Evolutionary conservation across 2,329 filamentous ascomycete species (phyloP).

Genomic region (Tolypocladium album): DNA sequence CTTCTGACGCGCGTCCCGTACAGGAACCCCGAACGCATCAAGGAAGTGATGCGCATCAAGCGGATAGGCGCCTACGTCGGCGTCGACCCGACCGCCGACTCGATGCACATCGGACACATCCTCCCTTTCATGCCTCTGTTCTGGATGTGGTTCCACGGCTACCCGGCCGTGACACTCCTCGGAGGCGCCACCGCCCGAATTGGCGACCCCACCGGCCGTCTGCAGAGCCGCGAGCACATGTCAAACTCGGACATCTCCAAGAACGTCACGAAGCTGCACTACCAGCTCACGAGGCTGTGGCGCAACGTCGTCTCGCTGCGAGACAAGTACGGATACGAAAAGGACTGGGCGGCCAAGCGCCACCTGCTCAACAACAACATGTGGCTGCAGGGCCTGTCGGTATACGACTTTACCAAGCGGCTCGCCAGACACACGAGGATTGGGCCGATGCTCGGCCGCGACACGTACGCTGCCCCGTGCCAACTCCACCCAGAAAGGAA

Average conservation of each 20-base stretch:
- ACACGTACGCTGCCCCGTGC: conserved; percentile 54
- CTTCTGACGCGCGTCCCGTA: conserved; percentile 1
- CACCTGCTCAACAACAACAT: conserved; percentile 69
- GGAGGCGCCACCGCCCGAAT: conserved; percentile 69
- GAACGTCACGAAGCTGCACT: conserved; percentile 59
- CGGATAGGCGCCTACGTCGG: conserved; percentile 69
- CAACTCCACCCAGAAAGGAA: neutral
- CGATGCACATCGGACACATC: conserved; percentile 71
- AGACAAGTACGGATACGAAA: conserved; percentile 51
- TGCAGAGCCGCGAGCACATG: conserved; percentile 48
- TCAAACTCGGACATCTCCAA: conserved; percentile 40
- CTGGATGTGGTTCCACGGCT: conserved; percentile 73
- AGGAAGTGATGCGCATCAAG: conserved; percentile 51
- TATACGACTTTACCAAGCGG: conserved; percentile 65
- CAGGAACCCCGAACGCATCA: conserved; percentile 41
- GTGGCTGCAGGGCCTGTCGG: conserved; percentile 65
- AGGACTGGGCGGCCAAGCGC: conserved; percentile 54
- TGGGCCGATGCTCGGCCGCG: conserved; percentile 77
- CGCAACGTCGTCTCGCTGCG: conserved; percentile 58
- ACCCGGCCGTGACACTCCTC: conserved; percentile 54
- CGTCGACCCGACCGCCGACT: conserved; percentile 71
- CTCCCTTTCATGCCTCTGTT: conserved; percentile 75
- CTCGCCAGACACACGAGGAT: conserved; percentile 67
- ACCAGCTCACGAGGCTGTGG: conserved; percentile 65
- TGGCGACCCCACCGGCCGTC: conserved; percentile 66